Base-by-base conservation (phyloP, 768 basidiomycete species). In the Termitomyces sp. region DNA sequence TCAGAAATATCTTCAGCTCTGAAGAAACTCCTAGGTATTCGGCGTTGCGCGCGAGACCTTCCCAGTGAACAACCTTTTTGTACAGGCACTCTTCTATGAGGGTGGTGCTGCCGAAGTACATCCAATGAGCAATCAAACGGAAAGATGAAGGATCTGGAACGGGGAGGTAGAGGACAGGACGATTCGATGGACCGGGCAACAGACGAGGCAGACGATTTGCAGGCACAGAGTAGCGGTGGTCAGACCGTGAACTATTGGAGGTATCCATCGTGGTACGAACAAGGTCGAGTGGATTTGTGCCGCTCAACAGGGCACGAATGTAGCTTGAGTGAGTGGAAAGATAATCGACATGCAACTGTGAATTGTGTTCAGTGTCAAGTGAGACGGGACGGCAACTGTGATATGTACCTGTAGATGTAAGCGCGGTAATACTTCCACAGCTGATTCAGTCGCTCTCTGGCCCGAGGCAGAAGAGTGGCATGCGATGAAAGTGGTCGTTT, bases 11-110 rank as follows among this genome's bases (percentile, higher is more conserved):
- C 69, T 91, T 93, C 71, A 95, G 84, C 46, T 89, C 86, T 18
- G 84, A 74, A 54, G 84, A 78, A 61, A 95, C 80, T 20, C 85
- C 88, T 51, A 96, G 86, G 67, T 92, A 95, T 68, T 95, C 93
- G 68, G 89, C 92, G 70, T 95, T 96, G 60, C 88, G 85, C 20
- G 91, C 91, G 60, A 95, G 77, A 31, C 91, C 91, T 65, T 94
- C 89, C 93, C 93, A 95, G 49, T 83, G 82, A 47, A 93, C 79
- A 54, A 77, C 70, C 20, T 87, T 85, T 20, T 77, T 73, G 60
- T 83, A 81, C 13, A 96, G 81, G 44, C 82, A 86, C 24, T 83
- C 78, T 66, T 88, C 83, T 65, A 96, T 87, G 55, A 77, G 78
- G 45, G 75, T 71, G 13, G 83, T 83, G 61, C 81, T 77, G 33